These are phyloP conservation scores for Phaeosphaeria sp. DNA, from an alignment of 2,329 filamentous ascomycete genomes.

Conservation along the genomic window DNA sequence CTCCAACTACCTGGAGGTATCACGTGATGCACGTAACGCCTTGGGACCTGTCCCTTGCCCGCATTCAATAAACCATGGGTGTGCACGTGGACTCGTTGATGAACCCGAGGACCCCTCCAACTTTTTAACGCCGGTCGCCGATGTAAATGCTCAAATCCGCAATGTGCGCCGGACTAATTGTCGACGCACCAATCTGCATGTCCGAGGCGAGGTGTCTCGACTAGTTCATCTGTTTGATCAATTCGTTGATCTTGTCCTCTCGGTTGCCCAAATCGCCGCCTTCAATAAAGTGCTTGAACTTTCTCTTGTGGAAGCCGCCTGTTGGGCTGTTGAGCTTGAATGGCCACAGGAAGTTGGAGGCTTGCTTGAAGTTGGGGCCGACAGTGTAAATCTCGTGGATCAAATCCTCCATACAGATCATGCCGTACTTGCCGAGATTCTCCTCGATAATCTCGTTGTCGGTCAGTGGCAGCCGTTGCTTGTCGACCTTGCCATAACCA, in stretches of 20 bases:
- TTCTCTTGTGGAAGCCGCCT: constrained; percentile 93
- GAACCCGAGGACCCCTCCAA: background rate
- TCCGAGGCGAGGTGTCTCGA: background rate
- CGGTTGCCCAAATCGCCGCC: constrained; percentile 99
- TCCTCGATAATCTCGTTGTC: constrained; percentile 99
- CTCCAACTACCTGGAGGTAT: constrained; percentile 1
- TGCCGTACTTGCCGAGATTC: constrained; percentile 93
- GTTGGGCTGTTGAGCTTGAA: constrained; percentile 99
- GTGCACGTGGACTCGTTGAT: constrained; percentile 23
- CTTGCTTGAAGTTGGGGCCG: constrained; percentile 98
- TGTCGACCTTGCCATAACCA: constrained; percentile 98
- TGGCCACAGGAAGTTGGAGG: constrained; percentile 98
- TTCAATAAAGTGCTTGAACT: constrained; percentile 99
- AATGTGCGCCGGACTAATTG: constrained; percentile 20
- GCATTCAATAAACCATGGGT: constrained; percentile 15
- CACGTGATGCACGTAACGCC: constrained; percentile 5
- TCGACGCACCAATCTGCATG: constrained; percentile 10
- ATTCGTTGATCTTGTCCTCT: constrained; percentile 95
- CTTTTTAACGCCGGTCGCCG: constrained; percentile 24
- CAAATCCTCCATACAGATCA: constrained; percentile 98
- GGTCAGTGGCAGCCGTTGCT: constrained; percentile 94
- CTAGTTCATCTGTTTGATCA: constrained; percentile 99
- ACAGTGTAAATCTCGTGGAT: constrained; percentile 98
- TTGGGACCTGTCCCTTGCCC: background rate
- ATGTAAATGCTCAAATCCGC: constrained; percentile 29